These are phyloP conservation scores for Pholiota conissans DNA, from an alignment of 768 basidiomycete genomes.

Conservation along the genomic window DNA sequence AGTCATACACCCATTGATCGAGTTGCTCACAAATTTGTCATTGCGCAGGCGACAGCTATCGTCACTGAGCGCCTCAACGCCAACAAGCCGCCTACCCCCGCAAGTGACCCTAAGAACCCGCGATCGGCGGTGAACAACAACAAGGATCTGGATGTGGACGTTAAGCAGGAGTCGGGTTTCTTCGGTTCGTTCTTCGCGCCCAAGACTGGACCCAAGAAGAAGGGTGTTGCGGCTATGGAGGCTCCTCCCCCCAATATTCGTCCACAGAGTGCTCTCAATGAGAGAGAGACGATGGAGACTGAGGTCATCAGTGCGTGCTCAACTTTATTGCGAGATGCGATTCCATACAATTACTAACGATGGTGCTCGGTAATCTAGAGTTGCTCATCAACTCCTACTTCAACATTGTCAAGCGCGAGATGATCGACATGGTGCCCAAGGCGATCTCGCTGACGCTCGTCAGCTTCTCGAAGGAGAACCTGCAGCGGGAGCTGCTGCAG, in stretches of 20 bases:
- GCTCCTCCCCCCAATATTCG: slow-evolving; percentile 86
- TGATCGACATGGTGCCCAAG: slow-evolving; percentile 99
- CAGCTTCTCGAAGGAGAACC: slow-evolving; percentile 88
- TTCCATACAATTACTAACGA: not conserved
- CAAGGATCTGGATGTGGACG: slow-evolving; percentile 90
- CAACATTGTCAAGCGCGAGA: slow-evolving; percentile 98
- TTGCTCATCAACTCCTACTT: slow-evolving; percentile 95
- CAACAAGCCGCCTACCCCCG: slow-evolving; percentile 58
- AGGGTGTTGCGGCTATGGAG: slow-evolving; percentile 49
- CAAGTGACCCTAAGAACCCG: slow-evolving; percentile 67
- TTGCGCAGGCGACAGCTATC: slow-evolving; percentile 77
- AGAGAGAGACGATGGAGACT: slow-evolving; percentile 97
- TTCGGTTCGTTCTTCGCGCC: slow-evolving; percentile 94
- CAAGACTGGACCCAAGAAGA: slow-evolving; percentile 57
- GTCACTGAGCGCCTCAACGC: slow-evolving; percentile 82
- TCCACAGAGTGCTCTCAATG: slow-evolving; percentile 87
- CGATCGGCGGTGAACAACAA: slow-evolving; percentile 81
- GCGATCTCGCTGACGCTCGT: slow-evolving; percentile 91
- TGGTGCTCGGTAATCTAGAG: slow-evolving; percentile 44
- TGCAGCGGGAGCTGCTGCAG: slow-evolving; percentile 92
- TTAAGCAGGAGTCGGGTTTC: slow-evolving; percentile 87
- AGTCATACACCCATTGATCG: not conserved
- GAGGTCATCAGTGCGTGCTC: slow-evolving; percentile 92
- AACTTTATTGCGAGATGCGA: not conserved
- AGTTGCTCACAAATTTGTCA: slow-evolving; percentile 4